Evolutionary conservation across 31 red algal genomes (phyloP), one percentile per base, ranked within the genome.

Genomic region (Bonnemaisonia californica): DNA sequence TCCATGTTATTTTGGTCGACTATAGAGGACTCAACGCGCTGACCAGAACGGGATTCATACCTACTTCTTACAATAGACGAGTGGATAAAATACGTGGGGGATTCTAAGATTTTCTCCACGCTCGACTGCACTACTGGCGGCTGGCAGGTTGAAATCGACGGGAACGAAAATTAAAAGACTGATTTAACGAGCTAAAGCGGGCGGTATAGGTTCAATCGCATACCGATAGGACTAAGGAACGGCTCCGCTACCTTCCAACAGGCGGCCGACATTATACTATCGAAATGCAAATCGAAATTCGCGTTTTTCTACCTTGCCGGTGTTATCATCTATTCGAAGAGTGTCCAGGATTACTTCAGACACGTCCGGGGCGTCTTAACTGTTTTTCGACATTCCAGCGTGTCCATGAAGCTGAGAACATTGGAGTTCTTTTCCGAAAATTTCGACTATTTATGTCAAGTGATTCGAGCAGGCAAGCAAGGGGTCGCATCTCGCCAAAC

Each of bases 301-400:
- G 70, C 70, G 4, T 9, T 74, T 4, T 38, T 74, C 5, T 74
- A 74, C 29, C 16, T 86, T 1, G 82, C 63, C 57, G 71, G 77
- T 54, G 58, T 86, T 21, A 77, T 77, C 71, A 55, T 76, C 4
- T 76, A 57, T 38, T 85, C 81, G 11, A 74, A 34, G 21, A 27
- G 42, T 9, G 30, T 40, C 3, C 57, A 76, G 3, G 71, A 64
- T 64, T 70, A 86, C 27, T 55, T 86, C 41, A 41, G 16, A 3
- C 57, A 86, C 30, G 71, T 76, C 2, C 28, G 42, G 1, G 1
- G 4, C 1, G 82, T 77, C 0, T 48, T 86, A 29, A n/a, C 11
- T 0, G 38, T 64, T 1, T 2, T 86, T 18, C 74, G 45, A 3
- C 32, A 65, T 2, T 2, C 69, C 0, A 70, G 71, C 1, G 58